A percentile compares a stretch with the other conserved stretches of the same genome.
These are phyloP conservation scores for Candida ulmi DNA, from an alignment of 805 yeast genomes.

Conservation along the genomic window DNA sequence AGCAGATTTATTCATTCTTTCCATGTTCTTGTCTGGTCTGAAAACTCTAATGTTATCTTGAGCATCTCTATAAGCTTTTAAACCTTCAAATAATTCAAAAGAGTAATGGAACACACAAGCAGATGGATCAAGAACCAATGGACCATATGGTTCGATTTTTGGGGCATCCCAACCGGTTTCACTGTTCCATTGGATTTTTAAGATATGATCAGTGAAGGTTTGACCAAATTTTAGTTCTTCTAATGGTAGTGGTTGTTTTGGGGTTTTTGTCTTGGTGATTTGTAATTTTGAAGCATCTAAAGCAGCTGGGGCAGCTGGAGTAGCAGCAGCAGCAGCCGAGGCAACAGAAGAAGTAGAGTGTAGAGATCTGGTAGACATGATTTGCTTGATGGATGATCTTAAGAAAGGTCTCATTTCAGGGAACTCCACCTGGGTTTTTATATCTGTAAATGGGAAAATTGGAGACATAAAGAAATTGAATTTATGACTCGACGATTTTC, in stretches of 20 bases:
- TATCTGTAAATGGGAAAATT: not conserved
- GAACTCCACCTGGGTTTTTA: not conserved
- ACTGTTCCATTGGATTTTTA: slow-evolving; percentile 77
- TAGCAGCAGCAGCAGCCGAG: slow-evolving; percentile 18
- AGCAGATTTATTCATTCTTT: slow-evolving; percentile 83
- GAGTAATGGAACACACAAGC: slow-evolving; percentile 91
- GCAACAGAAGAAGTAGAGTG: too few relatives aligned
- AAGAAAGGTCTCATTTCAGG: slow-evolving; percentile 2
- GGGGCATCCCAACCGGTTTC: slow-evolving; percentile 86
- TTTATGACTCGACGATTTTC: not conserved
- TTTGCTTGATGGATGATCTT: too few relatives aligned
- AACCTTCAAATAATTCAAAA: slow-evolving; percentile 91
- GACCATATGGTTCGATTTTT: slow-evolving; percentile 78
- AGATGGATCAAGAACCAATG: slow-evolving; percentile 76
- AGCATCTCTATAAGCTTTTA: slow-evolving; percentile 77
- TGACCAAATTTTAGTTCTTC: slow-evolving; percentile 66
- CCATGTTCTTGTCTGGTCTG: slow-evolving; percentile 91
- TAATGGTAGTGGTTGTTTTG: slow-evolving; percentile 52
- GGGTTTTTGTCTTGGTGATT: slow-evolving; percentile 40
- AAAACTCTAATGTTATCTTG: slow-evolving; percentile 72
- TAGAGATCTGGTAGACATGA: slow-evolving; percentile 2
- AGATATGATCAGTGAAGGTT: slow-evolving; percentile 82
- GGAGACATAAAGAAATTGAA: too few relatives aligned
- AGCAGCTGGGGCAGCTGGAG: slow-evolving; percentile 30
- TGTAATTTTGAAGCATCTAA: slow-evolving; percentile 51